These are phyloP conservation scores for Coniochaeta ligniaria DNA, from an alignment of 2,329 filamentous ascomycete species.

Conservation along the genomic window DNA sequence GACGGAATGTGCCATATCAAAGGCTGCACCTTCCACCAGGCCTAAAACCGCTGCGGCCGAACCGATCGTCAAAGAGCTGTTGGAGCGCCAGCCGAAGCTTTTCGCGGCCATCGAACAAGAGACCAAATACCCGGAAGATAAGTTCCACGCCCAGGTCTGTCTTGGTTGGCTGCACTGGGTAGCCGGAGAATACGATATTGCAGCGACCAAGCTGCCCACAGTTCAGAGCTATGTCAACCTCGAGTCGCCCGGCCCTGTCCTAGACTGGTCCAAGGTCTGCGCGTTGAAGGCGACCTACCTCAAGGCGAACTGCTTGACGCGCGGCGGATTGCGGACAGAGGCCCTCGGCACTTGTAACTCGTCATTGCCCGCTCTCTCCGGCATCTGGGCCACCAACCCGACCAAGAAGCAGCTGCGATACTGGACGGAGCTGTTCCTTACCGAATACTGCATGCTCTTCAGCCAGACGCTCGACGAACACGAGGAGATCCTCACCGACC, in stretches of 20 bases:
- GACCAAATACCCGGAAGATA: slow-evolving; percentile 44
- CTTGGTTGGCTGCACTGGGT: slow-evolving; percentile 81
- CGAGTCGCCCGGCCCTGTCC: slow-evolving; percentile 44
- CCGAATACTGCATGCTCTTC: slow-evolving; percentile 65
- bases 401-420: slow-evolving; percentile 60
- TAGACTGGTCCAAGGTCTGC: slow-evolving; percentile 77
- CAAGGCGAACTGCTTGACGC: slow-evolving; percentile 57
- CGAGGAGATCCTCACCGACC: slow-evolving; percentile 41
- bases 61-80: background rate
- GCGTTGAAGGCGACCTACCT: slow-evolving; percentile 73
- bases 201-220: slow-evolving; percentile 56
- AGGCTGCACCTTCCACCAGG: slow-evolving; percentile 31
- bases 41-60: slow-evolving; percentile 29
- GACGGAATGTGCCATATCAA: slow-evolving; percentile 58
- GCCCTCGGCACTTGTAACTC: slow-evolving; percentile 62
- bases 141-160: slow-evolving; percentile 75
- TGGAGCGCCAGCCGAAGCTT: slow-evolving; percentile 38
- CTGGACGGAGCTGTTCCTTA: slow-evolving; percentile 74
- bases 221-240: slow-evolving; percentile 45
- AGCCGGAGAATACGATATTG: slow-evolving; percentile 59
- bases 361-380: slow-evolving; percentile 55
- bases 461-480: slow-evolving; percentile 49
- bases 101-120: slow-evolving; percentile 52
- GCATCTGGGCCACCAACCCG: slow-evolving; percentile 40
- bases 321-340: slow-evolving; percentile 41